phyloP scores from a whole-genome alignment of 2,329 filamentous ascomycete species.

The Diplodia intermedia region DNA sequence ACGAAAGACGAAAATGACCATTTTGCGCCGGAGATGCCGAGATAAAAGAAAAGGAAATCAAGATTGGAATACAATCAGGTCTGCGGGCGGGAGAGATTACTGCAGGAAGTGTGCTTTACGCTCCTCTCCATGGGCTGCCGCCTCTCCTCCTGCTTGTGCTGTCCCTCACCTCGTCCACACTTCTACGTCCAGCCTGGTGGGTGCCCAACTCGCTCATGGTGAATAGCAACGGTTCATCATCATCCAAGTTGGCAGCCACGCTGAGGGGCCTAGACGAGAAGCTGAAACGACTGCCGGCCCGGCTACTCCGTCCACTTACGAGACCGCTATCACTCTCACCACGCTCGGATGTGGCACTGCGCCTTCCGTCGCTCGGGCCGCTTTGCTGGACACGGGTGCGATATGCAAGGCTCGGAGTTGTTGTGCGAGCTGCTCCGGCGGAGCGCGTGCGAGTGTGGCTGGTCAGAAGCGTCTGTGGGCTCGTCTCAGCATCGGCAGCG shows the following conservation, averaged over 20 bases:
- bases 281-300: conserved; percentile 49
- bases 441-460: conserved; percentile 20
- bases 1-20: neutral
- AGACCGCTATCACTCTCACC: conserved; percentile 30
- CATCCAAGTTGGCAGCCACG: conserved; percentile 51
- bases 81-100: neutral
- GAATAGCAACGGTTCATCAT: conserved; percentile 75
- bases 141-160: conserved; percentile 32
- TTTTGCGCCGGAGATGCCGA: conserved; percentile 14
- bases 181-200: conserved; percentile 43
- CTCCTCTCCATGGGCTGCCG: conserved; percentile 28
- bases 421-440: conserved; percentile 19
- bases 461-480: conserved; percentile 15
- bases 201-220: conserved; percentile 73
- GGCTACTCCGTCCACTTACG: conserved; percentile 25
- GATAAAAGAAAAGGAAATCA: conserved; percentile 1
- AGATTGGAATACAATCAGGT: conserved; percentile 15
- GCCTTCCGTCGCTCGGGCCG: conserved; percentile 20
- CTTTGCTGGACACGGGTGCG: conserved; percentile 24
- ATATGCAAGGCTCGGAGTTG: conserved; percentile 25
- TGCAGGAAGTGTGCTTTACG: neutral
- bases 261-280: conserved; percentile 49
- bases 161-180: conserved; percentile 47
- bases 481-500: conserved; percentile 16
- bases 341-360: conserved; percentile 28